Evolutionary conservation across 2,329 filamentous ascomycete species (phyloP).

Genomic region (Cladosporium austrohemisphaericum): DNA sequence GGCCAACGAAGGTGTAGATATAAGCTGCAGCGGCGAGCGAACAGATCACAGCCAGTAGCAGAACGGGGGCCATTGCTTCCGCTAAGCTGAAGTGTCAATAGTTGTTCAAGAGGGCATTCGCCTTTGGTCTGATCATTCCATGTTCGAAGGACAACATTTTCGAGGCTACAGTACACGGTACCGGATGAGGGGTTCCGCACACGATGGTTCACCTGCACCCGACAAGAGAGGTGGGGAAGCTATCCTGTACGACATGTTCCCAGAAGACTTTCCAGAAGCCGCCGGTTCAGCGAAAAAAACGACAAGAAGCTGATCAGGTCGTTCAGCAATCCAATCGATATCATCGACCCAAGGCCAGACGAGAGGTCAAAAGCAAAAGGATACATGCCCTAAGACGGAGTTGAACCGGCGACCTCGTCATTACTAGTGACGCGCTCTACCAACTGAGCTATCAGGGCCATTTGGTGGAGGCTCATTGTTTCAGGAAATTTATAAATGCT

Average conservation of each 20-base stretch:
- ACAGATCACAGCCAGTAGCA: neutral
- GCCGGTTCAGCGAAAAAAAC: too few relatives aligned
- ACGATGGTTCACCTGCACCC: neutral
- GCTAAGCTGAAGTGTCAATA: neutral
- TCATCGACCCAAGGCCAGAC: neutral
- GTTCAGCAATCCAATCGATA: too few relatives aligned
- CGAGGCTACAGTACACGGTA: too few relatives aligned
- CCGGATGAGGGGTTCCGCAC: conserved; percentile 1
- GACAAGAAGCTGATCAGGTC: too few relatives aligned
- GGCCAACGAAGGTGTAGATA: conserved; percentile 18
- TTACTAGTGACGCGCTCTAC: conserved; percentile 17
- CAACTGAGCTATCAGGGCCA: conserved; percentile 16
- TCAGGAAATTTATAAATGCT: too few relatives aligned
- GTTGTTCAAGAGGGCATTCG: too few relatives aligned
- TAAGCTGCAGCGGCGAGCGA: conserved; percentile 14
- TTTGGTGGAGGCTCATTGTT: too few relatives aligned
- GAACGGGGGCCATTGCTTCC: neutral
- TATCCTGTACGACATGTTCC: too few relatives aligned
- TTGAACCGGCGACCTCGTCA: conserved; percentile 16
- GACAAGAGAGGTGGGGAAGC: too few relatives aligned
- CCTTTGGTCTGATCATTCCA: too few relatives aligned
- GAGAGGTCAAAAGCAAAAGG: neutral
- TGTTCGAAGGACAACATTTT: too few relatives aligned
- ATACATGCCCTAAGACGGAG: conserved; percentile 13
- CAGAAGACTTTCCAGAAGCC: too few relatives aligned